These are phyloP conservation scores for Fusarium cyanostomum DNA, from an alignment of 2,329 filamentous ascomycete species.

Conservation along the genomic window DNA sequence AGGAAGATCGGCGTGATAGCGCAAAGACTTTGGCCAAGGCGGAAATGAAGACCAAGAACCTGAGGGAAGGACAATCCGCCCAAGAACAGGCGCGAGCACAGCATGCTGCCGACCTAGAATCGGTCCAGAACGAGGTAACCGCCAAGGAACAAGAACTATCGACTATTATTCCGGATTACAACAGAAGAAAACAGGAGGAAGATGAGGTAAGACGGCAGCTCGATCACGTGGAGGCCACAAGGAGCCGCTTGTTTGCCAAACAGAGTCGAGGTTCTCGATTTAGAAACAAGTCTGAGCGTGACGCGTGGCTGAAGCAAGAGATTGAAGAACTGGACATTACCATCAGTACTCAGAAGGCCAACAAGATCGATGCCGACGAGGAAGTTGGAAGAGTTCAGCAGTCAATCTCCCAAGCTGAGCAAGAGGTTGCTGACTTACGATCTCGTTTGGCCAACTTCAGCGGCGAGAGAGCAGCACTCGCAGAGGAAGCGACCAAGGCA, in stretches of 20 bases:
- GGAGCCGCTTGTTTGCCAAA: conserved; percentile 87
- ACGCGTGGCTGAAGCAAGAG: conserved; percentile 82
- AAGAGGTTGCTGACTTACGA: conserved; percentile 75
- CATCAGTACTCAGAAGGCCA: conserved; percentile 82
- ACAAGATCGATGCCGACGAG: conserved; percentile 84
- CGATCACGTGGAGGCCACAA: conserved; percentile 77
- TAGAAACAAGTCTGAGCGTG: conserved; percentile 86
- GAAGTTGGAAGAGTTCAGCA: conserved; percentile 78
- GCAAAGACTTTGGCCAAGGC: conserved; percentile 84
- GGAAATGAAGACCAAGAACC: conserved; percentile 83
- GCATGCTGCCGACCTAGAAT: conserved; percentile 75
- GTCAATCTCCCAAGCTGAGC: conserved; percentile 77
- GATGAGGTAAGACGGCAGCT: conserved; percentile 74
- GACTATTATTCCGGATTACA: conserved; percentile 79
- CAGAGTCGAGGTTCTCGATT: conserved; percentile 90
- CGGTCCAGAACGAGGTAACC: conserved; percentile 78
- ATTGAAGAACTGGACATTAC: conserved; percentile 82
- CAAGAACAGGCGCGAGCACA: conserved; percentile 77
- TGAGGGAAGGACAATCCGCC: conserved; percentile 83
- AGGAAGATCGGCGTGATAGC: conserved; percentile 86
- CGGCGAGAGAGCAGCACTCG: conserved; percentile 75
- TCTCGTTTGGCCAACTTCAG: conserved; percentile 81
- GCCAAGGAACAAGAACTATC: conserved; percentile 80
- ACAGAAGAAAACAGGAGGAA: conserved; percentile 77
- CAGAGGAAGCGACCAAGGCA: conserved; percentile 77